Evolutionary conservation across 192 early-diverging fungal genomes (phyloP), one percentile per base, ranked within the genome.

Genomic region (Spizellomyces punctatus): DNA sequence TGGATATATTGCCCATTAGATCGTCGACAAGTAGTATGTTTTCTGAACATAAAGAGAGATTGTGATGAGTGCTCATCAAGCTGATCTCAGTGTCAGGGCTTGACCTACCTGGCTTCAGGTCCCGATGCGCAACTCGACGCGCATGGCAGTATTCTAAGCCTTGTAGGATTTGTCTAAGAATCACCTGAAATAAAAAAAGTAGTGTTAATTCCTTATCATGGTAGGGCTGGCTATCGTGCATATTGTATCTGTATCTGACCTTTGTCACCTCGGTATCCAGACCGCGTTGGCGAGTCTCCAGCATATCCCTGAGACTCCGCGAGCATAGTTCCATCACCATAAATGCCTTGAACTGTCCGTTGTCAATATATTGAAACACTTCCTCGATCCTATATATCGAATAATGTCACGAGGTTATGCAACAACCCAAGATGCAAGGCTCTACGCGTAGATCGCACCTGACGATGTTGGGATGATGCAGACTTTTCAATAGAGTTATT

Each of bases 91-190:
- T 36, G 27, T 36, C 27, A 36, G 27, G 27, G 27, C 27, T 36
- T 36, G 27, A 36, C 64, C 8, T 43, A 75, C 65, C 58, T 36
- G 75, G 75, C 43, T 76, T 76, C 42, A 76, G 41, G 58, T 76
- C 80, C n/a, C 80, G 66, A 55, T 81, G 80, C 12, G 67, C 21
- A 19, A 81, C 64, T 22, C 63, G 66, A 48, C 60, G 78, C 44
- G 21, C 63, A 36, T 81, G 80, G 66, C 78, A 79, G 22, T 76
- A 76, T 41, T 59, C 66, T 19, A 81, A 41, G 5, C 80, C 80
- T 2, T 43, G 45, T n/a, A 80, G 42, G 46, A 78, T 50, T 65
- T 80, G 79, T 10, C 63, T 54, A 14, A 78, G 16, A 1, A 66
- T 27, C 2, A 17, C 2, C 64, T 66, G 4, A 16, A 44, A 41